These are phyloP conservation scores for Emmonsia crescens DNA, from an alignment of 2,329 filamentous ascomycete genomes.

Conservation along the genomic window DNA sequence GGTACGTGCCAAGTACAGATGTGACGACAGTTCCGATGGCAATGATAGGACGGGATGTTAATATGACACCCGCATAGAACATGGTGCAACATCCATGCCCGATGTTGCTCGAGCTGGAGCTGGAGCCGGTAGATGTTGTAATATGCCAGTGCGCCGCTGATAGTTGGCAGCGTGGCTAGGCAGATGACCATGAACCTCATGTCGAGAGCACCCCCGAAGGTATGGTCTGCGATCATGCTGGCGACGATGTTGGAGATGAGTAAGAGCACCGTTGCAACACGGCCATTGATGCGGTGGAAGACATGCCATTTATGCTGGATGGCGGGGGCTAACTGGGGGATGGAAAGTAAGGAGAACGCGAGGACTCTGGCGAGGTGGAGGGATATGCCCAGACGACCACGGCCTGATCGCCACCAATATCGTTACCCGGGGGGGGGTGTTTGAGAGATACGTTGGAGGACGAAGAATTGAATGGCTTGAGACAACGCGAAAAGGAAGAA, in stretches of 20 bases:
- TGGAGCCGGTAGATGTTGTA: constrained; percentile 49
- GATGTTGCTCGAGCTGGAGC: constrained; percentile 53
- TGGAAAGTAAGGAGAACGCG: constrained; percentile 28
- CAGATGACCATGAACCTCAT: constrained; percentile 38
- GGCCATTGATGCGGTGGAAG: constrained; percentile 52
- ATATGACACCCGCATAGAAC: constrained; percentile 29
- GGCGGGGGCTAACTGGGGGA: constrained; percentile 32
- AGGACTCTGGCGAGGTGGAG: constrained; percentile 33
- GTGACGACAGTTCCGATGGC: constrained; percentile 33
- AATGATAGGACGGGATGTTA: constrained; percentile 23
- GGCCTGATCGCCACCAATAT: constrained; percentile 30
- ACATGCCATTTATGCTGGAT: constrained; percentile 38
- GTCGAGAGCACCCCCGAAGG: constrained; percentile 45
- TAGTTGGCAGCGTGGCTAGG: constrained; percentile 36
- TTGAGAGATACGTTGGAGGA: not conserved
- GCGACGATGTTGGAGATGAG: constrained; percentile 38
- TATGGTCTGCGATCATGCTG: constrained; percentile 41
- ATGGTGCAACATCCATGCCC: constrained; percentile 52
- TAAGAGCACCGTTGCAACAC: constrained; percentile 41
- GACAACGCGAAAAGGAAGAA: not conserved
- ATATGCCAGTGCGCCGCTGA: constrained; percentile 37
- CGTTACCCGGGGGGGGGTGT: constrained; percentile 34
- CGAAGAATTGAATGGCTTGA: not conserved
- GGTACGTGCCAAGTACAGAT: constrained; percentile 23
- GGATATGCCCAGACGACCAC: constrained; percentile 29